Base-by-base conservation (phyloP, 2,329 filamentous ascomycete genomes). In the Cercospora sojina region DNA sequence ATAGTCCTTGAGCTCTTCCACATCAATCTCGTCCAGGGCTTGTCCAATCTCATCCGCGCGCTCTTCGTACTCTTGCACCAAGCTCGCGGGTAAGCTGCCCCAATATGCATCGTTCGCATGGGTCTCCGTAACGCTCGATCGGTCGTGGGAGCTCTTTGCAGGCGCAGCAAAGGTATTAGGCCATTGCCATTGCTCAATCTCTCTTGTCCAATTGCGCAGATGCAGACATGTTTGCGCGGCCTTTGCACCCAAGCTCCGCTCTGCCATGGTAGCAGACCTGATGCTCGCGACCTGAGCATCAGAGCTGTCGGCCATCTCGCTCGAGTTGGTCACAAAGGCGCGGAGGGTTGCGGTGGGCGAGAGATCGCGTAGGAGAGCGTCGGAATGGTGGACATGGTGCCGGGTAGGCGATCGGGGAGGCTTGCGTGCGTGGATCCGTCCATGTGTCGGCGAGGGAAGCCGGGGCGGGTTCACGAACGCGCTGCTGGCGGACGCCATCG, bases 1-100 rank as follows among this genome's bases (percentile, higher is more conserved):
- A 75, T 94, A 91, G 53, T 86, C 87, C 81, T 99, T 98, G 76
- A 99, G 88, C 70, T 96, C 92, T 74, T 98, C 91, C 43, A 96
- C 83, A 62, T 91, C 87, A 60, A 95, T 81, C 43, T 86, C 84
- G 64, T 91, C 87, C 80, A 95, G 82, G 64, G 88, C 88, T 53
- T 84, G 82, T 13, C 83, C 84, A 66, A 98, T 96, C 69, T 91
- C 86, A 62, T 91, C 89, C 12, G 96, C 83, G 43, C 93, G 87
- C 64, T 78, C 80, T 73, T 95, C 91, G 77, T 95, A 93, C 59
- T 81, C 80, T 56, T 84, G 79, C 1, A 96, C 87, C 41, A 90
- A 84, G 16, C 82, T 78, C 2, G 85, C 84, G 0, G 86, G 86
- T 38, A 98, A 80, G 74, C 90, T 90, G 5, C 93, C 93, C 78